phyloP scores from a whole-genome alignment of 306 rosid genomes.

The Heteromeles arbutifolia region DNA sequence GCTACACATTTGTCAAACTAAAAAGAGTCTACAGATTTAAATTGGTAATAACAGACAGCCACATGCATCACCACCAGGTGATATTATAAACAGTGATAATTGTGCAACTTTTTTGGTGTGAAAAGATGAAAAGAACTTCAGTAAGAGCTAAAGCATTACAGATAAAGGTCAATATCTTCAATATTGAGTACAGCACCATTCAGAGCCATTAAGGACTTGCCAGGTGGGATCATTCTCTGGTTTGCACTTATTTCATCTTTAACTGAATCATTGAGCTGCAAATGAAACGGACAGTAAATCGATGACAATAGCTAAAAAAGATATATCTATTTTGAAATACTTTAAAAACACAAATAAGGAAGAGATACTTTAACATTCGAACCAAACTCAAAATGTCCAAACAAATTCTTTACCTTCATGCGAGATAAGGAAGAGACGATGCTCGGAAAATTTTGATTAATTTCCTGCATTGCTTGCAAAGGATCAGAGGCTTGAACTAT shows the following conservation, averaged over 20 bases:
- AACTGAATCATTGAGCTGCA: conserved; percentile 85
- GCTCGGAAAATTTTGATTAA: conserved; percentile 92
- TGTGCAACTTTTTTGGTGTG: conserved; percentile 2
- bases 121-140: conserved; percentile 28
- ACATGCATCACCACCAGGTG: conserved; percentile 8
- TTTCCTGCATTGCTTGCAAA: conserved; percentile 95
- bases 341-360: background rate
- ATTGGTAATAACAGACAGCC: background rate
- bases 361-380: background rate
- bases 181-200: conserved; percentile 95
- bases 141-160: conserved; percentile 60
- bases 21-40: background rate
- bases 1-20: background rate
- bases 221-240: conserved; percentile 98
- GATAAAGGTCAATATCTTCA: conserved; percentile 89
- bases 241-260: conserved; percentile 86
- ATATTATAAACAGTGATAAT: conserved; percentile 1
- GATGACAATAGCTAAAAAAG: conserved; percentile 7
- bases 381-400: background rate
- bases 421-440: conserved; percentile 97
- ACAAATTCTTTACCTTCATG: conserved; percentile 59
- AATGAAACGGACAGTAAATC: conserved; percentile 16
- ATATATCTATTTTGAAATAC: background rate
- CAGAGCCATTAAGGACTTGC: conserved; percentile 97
- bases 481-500: conserved; percentile 97